Base-by-base conservation (phyloP, 2,329 filamentous ascomycete species). In the Cladosporium sp. region DNA sequence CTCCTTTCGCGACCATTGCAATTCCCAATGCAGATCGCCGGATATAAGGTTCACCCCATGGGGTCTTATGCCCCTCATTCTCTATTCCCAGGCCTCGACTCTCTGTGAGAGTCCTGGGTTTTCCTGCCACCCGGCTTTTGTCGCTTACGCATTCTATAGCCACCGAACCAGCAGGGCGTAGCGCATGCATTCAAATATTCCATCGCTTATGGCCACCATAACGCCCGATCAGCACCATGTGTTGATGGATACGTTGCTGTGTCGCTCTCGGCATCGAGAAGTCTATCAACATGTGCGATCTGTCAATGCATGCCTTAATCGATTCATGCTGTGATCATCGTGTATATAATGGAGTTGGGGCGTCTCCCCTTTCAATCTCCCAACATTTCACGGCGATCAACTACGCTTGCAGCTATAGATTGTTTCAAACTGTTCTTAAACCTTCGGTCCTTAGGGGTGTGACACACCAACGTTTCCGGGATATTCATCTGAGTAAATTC, bases 71-170 rank as follows among this genome's bases (percentile, higher is more conserved):
- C 22, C 22, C 22, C 22, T 27, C 22, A 27, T 27, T 5, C 22
- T 27, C 22, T 27, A 27, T 27, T 9, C 22, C 22, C 22, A 27
- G 9, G 22, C 9, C 22, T 4, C 4, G 22, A 9, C 4, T n/a
- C n/a, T n/a, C n/a, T 5, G 9, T 27, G 22, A 27, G 5, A 27
- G 22, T 4, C 4, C 22, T 5, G 22, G 22, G 12, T 38, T 16
- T 35, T 47, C 43, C 43, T 38, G 7, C n/a, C 22, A 12, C 13
- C 22, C 36, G 15, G 8, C 9, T 20, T 7, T 35, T 22, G 43
- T 18, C 43, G 43, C 32, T 47, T 47, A 12, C 43, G 25, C 35
- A 19, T 47, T 15, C 43, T 47, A 4, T 30, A 38, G 43, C 15
- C 32, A 38, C 43, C 43, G 38, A 32, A 16, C 7, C 35, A 47